These are phyloP conservation scores for Epichloe amarillans DNA, from an alignment of 2,329 filamentous ascomycete genomes.

Conservation along the genomic window DNA sequence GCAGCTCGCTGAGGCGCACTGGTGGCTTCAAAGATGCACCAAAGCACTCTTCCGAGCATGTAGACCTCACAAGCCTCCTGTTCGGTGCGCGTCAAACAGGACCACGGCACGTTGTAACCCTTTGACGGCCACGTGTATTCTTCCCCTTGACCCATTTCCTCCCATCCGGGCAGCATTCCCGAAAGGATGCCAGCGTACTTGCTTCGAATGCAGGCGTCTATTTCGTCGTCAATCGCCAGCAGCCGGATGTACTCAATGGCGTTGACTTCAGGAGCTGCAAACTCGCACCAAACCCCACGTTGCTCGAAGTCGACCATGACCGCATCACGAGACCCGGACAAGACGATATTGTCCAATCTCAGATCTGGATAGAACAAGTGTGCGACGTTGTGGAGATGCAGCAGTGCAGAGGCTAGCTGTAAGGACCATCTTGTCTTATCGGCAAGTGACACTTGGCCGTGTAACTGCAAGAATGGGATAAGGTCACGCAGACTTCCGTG, in stretches of 20 bases:
- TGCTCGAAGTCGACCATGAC: conserved; percentile 51
- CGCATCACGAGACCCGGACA: conserved; percentile 31
- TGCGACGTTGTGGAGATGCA: conserved; percentile 33
- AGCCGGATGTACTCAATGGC: conserved; percentile 44
- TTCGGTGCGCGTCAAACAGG: conserved; percentile 34
- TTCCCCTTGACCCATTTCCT: conserved; percentile 25
- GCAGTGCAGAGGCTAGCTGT: conserved; percentile 37
- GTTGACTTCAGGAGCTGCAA: conserved; percentile 46
- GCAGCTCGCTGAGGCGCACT: conserved; percentile 43
- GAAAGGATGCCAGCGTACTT: conserved; percentile 29
- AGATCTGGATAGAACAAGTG: conserved; percentile 43
- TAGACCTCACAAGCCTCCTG: conserved; percentile 47
- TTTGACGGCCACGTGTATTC: conserved; percentile 32
- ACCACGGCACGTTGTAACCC: conserved; percentile 45
- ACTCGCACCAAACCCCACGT: conserved; percentile 49
- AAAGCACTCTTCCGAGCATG: conserved; percentile 47
- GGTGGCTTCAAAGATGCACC: conserved; percentile 49
- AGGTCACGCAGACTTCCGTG: conserved; percentile 42
- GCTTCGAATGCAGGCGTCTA: conserved; percentile 24
- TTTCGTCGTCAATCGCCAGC: conserved; percentile 35
- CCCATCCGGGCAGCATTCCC: conserved; percentile 33
- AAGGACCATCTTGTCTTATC: conserved; percentile 40
- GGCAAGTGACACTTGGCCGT: conserved; percentile 25
- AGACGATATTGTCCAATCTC: conserved; percentile 45
- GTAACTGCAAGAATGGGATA: conserved; percentile 36